Percentiles rank a stretch among this genome's conserved stretches.
These are phyloP conservation scores for Lasiosphaeria ovina DNA, from an alignment of 495 filamentous ascomycete genomes.

Conservation along the genomic window DNA sequence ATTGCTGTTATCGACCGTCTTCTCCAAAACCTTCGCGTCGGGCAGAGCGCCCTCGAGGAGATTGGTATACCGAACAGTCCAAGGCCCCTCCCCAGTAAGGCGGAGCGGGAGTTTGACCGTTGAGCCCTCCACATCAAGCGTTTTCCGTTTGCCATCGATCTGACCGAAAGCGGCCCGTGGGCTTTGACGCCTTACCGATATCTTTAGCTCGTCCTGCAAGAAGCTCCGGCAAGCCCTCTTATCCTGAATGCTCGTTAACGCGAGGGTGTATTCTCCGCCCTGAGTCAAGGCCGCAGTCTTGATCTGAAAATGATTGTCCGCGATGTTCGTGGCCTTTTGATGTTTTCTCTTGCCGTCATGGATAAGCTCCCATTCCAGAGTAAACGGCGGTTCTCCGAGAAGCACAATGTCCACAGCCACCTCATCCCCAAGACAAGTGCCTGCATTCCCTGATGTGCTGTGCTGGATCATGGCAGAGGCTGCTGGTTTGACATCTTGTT, in stretches of 20 bases:
- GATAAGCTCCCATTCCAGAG: constrained; percentile 90
- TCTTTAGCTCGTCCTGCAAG: constrained; percentile 74
- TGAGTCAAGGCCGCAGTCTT: constrained; percentile 66
- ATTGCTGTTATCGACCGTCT: constrained; percentile 60
- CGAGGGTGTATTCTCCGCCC: constrained; percentile 85
- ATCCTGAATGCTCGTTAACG: constrained; percentile 81
- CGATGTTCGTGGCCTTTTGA: constrained; percentile 61
- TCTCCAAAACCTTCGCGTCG: constrained; percentile 18
- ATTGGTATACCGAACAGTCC: constrained; percentile 74
- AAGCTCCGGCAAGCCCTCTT: constrained; percentile 79
- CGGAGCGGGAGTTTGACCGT: constrained; percentile 73
- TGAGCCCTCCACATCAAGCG: constrained; percentile 73
- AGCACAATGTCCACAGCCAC: constrained; percentile 70
- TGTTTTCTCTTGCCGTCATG: constrained; percentile 80
- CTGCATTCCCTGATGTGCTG: constrained; percentile 44
- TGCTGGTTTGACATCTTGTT: constrained; percentile 90
- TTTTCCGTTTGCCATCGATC: constrained; percentile 70
- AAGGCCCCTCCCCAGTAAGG: constrained; percentile 78
- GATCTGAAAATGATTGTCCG: constrained; percentile 61
- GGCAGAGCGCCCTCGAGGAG: constrained; percentile 41
- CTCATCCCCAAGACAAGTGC: constrained; percentile 78
- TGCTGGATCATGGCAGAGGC: constrained; percentile 73
- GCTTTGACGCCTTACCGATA: constrained; percentile 80
- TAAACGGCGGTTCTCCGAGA: constrained; percentile 79
- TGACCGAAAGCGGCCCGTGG: constrained; percentile 80